Percentiles rank a stretch among this genome's conserved stretches.
These are phyloP conservation scores for Xylaria arbuscula DNA, from an alignment of 2,329 filamentous ascomycete species.

Conservation along the genomic window DNA sequence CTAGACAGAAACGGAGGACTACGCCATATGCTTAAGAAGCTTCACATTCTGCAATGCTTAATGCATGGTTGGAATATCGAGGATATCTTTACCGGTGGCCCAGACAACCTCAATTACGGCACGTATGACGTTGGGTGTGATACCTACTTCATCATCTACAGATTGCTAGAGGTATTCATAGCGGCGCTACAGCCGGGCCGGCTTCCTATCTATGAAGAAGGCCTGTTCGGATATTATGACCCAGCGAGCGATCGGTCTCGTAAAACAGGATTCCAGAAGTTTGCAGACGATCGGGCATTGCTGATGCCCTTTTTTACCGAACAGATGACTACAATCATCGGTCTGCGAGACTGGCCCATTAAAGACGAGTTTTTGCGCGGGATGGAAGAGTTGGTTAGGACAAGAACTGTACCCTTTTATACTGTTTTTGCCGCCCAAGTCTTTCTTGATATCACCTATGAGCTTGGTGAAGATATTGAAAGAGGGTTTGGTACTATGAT, in stretches of 20 bases:
- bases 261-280: constrained; percentile 49
- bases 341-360: constrained; percentile 44
- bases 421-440: constrained; percentile 56
- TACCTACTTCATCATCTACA: constrained; percentile 39
- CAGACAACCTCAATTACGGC: constrained; percentile 43
- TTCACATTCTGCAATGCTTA: constrained; percentile 35
- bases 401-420: constrained; percentile 50
- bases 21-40: constrained; percentile 37
- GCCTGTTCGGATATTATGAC: constrained; percentile 45
- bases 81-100: constrained; percentile 12
- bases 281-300: constrained; percentile 51
- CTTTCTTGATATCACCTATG: constrained; percentile 56
- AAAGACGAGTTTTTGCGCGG: constrained; percentile 55
- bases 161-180: constrained; percentile 35
- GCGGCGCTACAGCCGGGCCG: constrained; percentile 27
- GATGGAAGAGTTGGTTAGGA: constrained; percentile 49
- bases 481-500: constrained; percentile 31
- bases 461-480: constrained; percentile 40
- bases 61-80: constrained; percentile 35
- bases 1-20: constrained; percentile 43
- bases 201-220: constrained; percentile 44
- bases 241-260: constrained; percentile 40
- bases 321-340: constrained; percentile 42
- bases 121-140: constrained; percentile 46
- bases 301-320: constrained; percentile 52